Base-by-base conservation (phyloP, 768 basidiomycete species). In the Hypsizygus marmoreus region DNA sequence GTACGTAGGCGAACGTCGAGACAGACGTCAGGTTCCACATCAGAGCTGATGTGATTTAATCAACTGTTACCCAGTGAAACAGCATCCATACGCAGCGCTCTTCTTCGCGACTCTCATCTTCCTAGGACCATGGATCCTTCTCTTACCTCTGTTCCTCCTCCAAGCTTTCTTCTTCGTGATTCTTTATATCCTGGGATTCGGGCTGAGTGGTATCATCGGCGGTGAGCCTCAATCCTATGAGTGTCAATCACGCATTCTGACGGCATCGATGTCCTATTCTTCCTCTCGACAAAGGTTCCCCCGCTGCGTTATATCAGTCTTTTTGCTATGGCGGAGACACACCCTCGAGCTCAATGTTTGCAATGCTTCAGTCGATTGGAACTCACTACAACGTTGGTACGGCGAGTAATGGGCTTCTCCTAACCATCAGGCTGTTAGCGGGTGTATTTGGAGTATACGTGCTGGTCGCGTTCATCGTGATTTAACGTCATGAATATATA, bases 381-480 rank as follows among this genome's bases (percentile, higher is more conserved):
- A 54, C 51, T 39, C 52, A 54, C 35, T 62, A 62, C 47, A 51
- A 63, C 14, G 36, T 20, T 3, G 32, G 86, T 80, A 77, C 74
- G 50, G 73, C 77, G 70, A 84, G 86, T 60, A 82, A 85, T 57
- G 72, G 82, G 23, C 72, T 90, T 19, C 53, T 89, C 14, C 79
- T 87, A 43, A 56, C 82, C 7, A 70, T 63, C 25, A 56, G 63
- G 31, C 24, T 59, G 28, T 3, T 49, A 10, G 60, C 60, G 14
- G 58, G 51, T 0, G 32, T 26, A 13, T 3, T 60, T 13, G 55
- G 49, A 23, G 26, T 50, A 4, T 62, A 62, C 34, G 45, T 62
- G 4, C 17, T 59, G 4, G 6, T 55, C 47, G 38, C 29, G 16
- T 50, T 57, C 19, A 47, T 57, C 20, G 5, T 39, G 6, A 10